A percentile compares a stretch with the other conserved stretches of the same genome.
Evolutionary conservation across 1,284 basidiomycete species (phyloP).

Genomic region (Boletus semigastroideus): DNA sequence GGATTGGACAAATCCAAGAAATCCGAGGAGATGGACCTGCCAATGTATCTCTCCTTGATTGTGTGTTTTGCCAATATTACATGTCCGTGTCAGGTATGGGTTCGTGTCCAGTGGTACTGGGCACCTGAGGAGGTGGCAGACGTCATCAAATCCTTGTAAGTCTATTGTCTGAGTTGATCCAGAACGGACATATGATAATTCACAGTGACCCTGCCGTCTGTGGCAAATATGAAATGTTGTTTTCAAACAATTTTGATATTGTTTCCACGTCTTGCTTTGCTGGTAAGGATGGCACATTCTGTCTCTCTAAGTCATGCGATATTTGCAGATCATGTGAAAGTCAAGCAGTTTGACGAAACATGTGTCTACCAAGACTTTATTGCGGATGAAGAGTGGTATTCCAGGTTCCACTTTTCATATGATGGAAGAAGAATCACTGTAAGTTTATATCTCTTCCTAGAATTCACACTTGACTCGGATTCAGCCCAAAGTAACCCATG

Average conservation of each 20-base stretch:
- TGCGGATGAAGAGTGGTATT: slow-evolving; percentile 39
- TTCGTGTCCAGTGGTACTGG: slow-evolving; percentile 50
- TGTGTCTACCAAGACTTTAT: slow-evolving; percentile 38
- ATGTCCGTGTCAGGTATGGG: slow-evolving; percentile 41
- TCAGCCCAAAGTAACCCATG: slow-evolving; percentile 37
- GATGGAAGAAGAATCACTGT: slow-evolving; percentile 35
- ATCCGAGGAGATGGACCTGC: slow-evolving; percentile 15
- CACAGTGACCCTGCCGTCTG: slow-evolving; percentile 38
- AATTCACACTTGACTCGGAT: not conserved
- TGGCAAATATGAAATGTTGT: slow-evolving; percentile 43
- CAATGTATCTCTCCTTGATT: slow-evolving; percentile 14
- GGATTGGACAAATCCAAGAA: slow-evolving; percentile 25
- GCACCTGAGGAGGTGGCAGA: slow-evolving; percentile 40
- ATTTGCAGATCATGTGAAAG: slow-evolving; percentile 21
- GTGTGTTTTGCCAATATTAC: not conserved
- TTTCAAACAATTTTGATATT: slow-evolving; percentile 44
- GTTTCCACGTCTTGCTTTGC: slow-evolving; percentile 42
- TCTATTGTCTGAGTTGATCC: not conserved
- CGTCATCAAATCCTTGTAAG: slow-evolving; percentile 47
- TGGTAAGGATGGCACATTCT: slow-evolving; percentile 27
- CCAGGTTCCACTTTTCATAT: slow-evolving; percentile 41
- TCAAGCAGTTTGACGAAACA: slow-evolving; percentile 37
- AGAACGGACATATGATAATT: not conserved
- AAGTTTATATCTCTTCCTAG: slow-evolving; percentile 4
- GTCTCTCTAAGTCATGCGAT: not conserved